Percentiles rank a stretch among this genome's conserved stretches.
Conservation (phyloP, 2,329 filamentous ascomycete species). For the Venturia pyrina region DNA sequence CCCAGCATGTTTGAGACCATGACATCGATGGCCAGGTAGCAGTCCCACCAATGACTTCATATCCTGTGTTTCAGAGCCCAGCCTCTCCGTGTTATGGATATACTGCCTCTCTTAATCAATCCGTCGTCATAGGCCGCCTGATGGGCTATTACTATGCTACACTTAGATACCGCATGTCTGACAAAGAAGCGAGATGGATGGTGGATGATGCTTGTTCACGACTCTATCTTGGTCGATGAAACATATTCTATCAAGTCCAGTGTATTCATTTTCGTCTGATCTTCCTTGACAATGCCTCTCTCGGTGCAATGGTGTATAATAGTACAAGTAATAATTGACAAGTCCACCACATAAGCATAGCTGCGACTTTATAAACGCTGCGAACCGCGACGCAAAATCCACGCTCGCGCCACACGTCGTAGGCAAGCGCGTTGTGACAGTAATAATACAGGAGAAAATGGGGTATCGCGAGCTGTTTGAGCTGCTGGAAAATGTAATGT, state of each 20-base stretch:
- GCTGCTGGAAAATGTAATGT: neutral
- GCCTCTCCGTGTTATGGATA: neutral
- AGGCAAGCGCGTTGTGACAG: neutral
- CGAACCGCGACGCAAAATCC: neutral
- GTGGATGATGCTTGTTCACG: too few relatives aligned
- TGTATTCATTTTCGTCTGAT: neutral
- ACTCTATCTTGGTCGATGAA: neutral
- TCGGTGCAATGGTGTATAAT: neutral
- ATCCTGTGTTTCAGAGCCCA: neutral
- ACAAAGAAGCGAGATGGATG: neutral
- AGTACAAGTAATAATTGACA: neutral
- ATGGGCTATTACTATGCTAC: neutral
- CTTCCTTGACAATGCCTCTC: neutral
- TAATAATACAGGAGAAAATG: constrained; percentile 7
- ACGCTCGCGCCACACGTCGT: neutral
- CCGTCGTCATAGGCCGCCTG: neutral
- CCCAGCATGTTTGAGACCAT: neutral
- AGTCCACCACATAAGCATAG: neutral
- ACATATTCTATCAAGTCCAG: neutral
- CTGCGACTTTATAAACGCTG: neutral
- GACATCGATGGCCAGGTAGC: neutral
- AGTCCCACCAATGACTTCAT: constrained; percentile 2
- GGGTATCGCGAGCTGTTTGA: constrained; percentile 7
- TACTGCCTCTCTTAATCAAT: neutral
- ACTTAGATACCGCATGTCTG: neutral